Percentiles rank a stretch among this genome's conserved stretches.
phyloP scores from a whole-genome alignment of 106 monocot genomes.

The Hemerocallis citrina region DNA sequence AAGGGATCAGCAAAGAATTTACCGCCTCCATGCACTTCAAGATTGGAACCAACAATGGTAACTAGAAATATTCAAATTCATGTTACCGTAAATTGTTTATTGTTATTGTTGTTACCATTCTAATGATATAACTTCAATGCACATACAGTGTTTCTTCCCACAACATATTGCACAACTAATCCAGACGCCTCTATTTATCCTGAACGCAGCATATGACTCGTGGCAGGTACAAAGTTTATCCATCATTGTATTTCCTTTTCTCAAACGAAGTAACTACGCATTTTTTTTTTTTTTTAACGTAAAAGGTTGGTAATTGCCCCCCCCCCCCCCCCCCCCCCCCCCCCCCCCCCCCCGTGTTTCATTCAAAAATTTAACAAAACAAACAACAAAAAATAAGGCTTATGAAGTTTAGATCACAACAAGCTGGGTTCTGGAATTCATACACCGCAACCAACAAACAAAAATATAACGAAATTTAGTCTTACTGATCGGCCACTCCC shows the following conservation, averaged over 20 bases:
- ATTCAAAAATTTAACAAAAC: too few relatives aligned
- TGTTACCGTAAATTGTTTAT: neutral
- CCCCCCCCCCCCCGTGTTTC: too few relatives aligned
- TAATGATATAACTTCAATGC: neutral
- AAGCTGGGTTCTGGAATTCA: too few relatives aligned
- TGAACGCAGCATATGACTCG: slow-evolving; percentile 65
- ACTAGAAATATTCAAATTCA: neutral
- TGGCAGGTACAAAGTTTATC: slow-evolving; percentile 36
- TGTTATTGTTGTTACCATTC: neutral
- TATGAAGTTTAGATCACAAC: too few relatives aligned
- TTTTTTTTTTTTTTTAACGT: too few relatives aligned
- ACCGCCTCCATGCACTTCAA: slow-evolving; percentile 64
- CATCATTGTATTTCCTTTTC: neutral
- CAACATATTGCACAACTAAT: slow-evolving; percentile 33
- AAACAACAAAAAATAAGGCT: too few relatives aligned
- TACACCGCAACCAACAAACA: too few relatives aligned
- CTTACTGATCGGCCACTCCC: too few relatives aligned
- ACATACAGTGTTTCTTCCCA: slow-evolving; percentile 63
- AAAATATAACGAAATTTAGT: too few relatives aligned
- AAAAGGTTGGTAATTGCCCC: too few relatives aligned
- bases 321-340: too few relatives aligned
- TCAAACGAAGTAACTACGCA: too few relatives aligned
- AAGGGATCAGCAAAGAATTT: slow-evolving; percentile 84
- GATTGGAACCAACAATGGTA: slow-evolving; percentile 50
- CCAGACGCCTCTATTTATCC: slow-evolving; percentile 44